Evolutionary conservation across 2,329 filamentous ascomycete species (phyloP).

Genomic region (Ilyonectria robusta): DNA sequence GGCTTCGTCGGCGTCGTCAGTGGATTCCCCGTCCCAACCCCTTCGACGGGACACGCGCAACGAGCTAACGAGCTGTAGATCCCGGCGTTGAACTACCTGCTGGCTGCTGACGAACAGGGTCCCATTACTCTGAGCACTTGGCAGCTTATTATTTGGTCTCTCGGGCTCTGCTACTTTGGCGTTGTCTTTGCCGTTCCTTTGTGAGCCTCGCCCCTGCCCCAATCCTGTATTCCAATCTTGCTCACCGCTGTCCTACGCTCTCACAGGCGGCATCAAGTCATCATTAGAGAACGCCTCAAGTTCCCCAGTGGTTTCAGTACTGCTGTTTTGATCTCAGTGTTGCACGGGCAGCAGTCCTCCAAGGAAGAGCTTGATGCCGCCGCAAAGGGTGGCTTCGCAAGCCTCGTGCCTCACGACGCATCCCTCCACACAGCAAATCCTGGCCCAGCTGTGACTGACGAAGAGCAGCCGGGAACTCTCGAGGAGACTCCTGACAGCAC

Average conservation of each 20-base stretch:
- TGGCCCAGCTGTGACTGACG: slow-evolving; percentile 41
- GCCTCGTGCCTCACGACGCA: slow-evolving; percentile 55
- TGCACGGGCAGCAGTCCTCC: slow-evolving; percentile 75
- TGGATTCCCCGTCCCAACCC: slow-evolving; percentile 27
- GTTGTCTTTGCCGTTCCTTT: slow-evolving; percentile 96
- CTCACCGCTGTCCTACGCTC: slow-evolving; percentile 12
- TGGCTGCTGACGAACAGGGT: slow-evolving; percentile 83
- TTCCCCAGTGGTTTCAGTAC: slow-evolving; percentile 98
- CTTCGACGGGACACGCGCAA: not conserved
- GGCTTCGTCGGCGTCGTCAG: slow-evolving; percentile 90
- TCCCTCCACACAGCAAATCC: slow-evolving; percentile 39
- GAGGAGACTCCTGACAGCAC: slow-evolving; percentile 48
- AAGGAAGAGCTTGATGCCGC: slow-evolving; percentile 53
- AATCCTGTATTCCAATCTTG: not conserved
- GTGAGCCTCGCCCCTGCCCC: slow-evolving; percentile 53
- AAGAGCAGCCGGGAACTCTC: slow-evolving; percentile 51
- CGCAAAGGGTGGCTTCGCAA: slow-evolving; percentile 59
- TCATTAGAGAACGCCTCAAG: slow-evolving; percentile 90
- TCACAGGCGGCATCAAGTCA: slow-evolving; percentile 82
- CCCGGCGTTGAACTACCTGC: slow-evolving; percentile 89
- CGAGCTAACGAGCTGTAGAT: slow-evolving; percentile 64
- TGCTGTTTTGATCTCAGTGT: slow-evolving; percentile 89
- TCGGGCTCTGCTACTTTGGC: slow-evolving; percentile 96
- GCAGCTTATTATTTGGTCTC: slow-evolving; percentile 89
- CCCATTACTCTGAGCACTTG: slow-evolving; percentile 79